Percentiles rank a stretch among this genome's conserved stretches.
phyloP scores from a whole-genome alignment of 2,329 filamentous ascomycete genomes.

The Apiospora sp. region DNA sequence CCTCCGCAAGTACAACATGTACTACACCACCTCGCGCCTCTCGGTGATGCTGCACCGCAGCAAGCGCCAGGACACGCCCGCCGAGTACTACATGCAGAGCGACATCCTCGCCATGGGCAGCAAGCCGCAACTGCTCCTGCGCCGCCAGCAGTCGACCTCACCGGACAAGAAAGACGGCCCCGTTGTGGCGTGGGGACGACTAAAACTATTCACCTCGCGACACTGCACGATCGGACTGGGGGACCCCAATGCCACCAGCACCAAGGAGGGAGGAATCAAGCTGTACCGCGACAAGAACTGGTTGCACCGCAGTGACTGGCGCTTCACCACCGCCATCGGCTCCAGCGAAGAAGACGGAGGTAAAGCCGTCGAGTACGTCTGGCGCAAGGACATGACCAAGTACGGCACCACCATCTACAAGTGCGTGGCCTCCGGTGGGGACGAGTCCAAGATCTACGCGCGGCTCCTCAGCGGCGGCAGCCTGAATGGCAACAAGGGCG shows the following conservation, averaged over 20 bases:
- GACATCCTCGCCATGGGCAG: not conserved
- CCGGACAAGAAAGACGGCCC: not conserved
- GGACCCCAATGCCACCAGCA: not conserved
- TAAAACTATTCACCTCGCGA: not conserved
- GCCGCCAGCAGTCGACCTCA: not conserved
- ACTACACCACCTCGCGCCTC: constrained; percentile 19
- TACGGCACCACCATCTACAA: constrained; percentile 25
- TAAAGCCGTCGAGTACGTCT: constrained; percentile 16
- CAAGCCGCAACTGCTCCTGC: constrained; percentile 13
- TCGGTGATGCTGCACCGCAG: constrained; percentile 11
- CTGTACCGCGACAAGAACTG: constrained; percentile 27
- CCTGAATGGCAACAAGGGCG: constrained; percentile 27
- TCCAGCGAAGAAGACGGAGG: not conserved
- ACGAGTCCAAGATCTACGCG: constrained; percentile 21
- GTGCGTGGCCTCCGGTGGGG: constrained; percentile 12
- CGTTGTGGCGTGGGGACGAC: not conserved
- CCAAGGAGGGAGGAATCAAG: constrained; percentile 17
- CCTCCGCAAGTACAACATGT: constrained; percentile 24
- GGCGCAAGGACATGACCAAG: constrained; percentile 28
- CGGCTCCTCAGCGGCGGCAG: constrained; percentile 26
- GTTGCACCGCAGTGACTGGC: constrained; percentile 27
- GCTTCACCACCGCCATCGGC: constrained; percentile 23
- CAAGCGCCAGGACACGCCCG: not conserved
- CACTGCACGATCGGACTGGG: constrained; percentile 21
- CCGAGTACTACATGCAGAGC: constrained; percentile 22